Conservation (phyloP, 2,329 filamentous ascomycete genomes). For the Aureobasidium subglaciale region DNA sequence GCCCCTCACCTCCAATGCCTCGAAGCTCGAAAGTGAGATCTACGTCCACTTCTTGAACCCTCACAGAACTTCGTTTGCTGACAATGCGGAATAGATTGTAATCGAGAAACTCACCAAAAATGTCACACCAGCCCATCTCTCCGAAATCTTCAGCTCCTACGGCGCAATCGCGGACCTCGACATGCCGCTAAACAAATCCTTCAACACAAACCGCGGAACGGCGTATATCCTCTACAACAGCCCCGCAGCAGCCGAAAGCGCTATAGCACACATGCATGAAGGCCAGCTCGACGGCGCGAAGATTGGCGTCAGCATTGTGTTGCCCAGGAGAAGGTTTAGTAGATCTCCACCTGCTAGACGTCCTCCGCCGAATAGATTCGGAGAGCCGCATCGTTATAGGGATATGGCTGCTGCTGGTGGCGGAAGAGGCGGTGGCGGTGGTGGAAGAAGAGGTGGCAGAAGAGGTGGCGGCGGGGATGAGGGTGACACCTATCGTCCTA, state of each 20-base stretch:
- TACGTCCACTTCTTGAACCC: background rate
- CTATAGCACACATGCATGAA: constrained; percentile 96
- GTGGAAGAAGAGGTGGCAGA: constrained; percentile 28
- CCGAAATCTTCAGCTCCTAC: constrained; percentile 87
- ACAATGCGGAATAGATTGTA: constrained; percentile 62
- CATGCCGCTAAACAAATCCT: constrained; percentile 79
- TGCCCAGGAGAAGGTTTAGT: constrained; percentile 76
- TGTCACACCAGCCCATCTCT: constrained; percentile 78
- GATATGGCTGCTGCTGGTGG: constrained; percentile 24
- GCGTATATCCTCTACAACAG: constrained; percentile 83
- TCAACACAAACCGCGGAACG: constrained; percentile 83
- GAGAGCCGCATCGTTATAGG: constrained; percentile 33
- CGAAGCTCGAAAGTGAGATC: constrained; percentile 8
- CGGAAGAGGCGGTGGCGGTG: constrained; percentile 27
- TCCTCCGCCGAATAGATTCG: constrained; percentile 45
- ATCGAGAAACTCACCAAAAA: constrained; percentile 95
- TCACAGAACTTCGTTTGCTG: background rate
- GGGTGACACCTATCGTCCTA: constrained; percentile 23
- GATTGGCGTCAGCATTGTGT: constrained; percentile 81
- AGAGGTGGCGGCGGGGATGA: constrained; percentile 33
- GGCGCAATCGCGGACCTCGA: constrained; percentile 81
- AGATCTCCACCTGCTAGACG: constrained; percentile 67
- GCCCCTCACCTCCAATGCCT: constrained; percentile 13
- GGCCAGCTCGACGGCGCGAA: constrained; percentile 80
- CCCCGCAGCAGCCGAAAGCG: constrained; percentile 72